Base-by-base conservation (phyloP, 2,329 filamentous ascomycete genomes). In the Fusarium sp. region DNA sequence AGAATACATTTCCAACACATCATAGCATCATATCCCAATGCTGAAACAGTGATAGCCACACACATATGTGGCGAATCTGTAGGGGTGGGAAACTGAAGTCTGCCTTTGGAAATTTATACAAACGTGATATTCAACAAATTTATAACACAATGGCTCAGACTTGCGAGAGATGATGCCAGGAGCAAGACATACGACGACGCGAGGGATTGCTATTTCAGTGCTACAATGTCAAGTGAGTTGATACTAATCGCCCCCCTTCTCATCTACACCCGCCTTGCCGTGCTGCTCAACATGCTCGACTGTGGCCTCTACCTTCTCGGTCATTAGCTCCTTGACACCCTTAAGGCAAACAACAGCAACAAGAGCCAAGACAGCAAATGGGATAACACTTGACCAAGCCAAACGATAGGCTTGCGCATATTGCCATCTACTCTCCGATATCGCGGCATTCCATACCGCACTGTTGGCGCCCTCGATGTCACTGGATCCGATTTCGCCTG, bases 391-490 rank as follows among this genome's bases (percentile, higher is more conserved):
- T 51, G 44, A 50, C 57, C 57, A 59, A 51, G 44, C 57, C 23
- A 59, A 38, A 3, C 57, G 57, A 59, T 59, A 59, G 11, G 57
- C 57, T 20, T 59, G 38, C 6, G 57, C 57, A 59, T 59, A 59
- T 27, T 59, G 57, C 57, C 57, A 51, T n/a, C 57, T 59, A 11
- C 57, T 59, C 23, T 59, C 57, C 4, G 57, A 59, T 51, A 59
- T 40, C 9, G 57, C 57, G 6, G 57, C 57, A 31, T 38, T 18
- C 57, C 57, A 59, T n/a, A 59, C 44, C 20, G 31, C 57, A 23
- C 44, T 51, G 11, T 51, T n/a, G 20, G 57, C 57, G 20, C 57
- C 57, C 20, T 59, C 18, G 9, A 59, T 14, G 4, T 59, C 57
- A 27, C 44, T 40, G 10, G 57, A 59, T 20, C 44, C 57, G 33